Conservation (phyloP, 768 basidiomycete genomes). For the Hydnomerulius pinastri region DNA sequence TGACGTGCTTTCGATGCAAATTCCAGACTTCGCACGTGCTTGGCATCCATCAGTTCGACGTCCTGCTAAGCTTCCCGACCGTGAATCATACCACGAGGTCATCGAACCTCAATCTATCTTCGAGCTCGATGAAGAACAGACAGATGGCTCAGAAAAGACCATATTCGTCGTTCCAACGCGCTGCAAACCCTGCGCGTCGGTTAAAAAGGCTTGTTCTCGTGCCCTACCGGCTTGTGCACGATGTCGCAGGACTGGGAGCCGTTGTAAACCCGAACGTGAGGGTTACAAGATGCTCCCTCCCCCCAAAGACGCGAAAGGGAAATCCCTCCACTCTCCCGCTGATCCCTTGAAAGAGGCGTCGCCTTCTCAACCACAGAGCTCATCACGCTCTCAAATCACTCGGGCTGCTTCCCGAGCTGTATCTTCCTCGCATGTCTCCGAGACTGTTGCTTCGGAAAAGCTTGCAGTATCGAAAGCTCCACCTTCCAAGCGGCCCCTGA, state of each 20-base stretch:
- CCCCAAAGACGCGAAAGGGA: conserved; percentile 15
- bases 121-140: conserved; percentile 21
- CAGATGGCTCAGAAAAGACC: conserved; percentile 7
- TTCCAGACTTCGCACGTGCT: conserved; percentile 18
- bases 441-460: neutral
- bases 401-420: neutral
- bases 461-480: neutral
- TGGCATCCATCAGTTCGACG: conserved; percentile 31
- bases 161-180: conserved; percentile 23
- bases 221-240: conserved; percentile 24
- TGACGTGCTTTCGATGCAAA: neutral
- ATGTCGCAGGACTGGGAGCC: conserved; percentile 10
- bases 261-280: conserved; percentile 1
- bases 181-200: conserved; percentile 18
- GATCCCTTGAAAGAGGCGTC: neutral
- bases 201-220: conserved; percentile 26
- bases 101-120: conserved; percentile 28
- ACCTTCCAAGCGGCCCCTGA: conserved; percentile 20
- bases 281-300: conserved; percentile 28
- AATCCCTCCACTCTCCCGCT: neutral
- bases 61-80: conserved; percentile 19
- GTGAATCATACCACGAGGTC: conserved; percentile 16
- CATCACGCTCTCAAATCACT: neutral
- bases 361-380: too few species aligned
- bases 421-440: neutral